Evolutionary conservation across 129 eudicot genomes (phyloP), one percentile per base, ranked within the genome.

Genomic region (Ambrosia trifida): DNA sequence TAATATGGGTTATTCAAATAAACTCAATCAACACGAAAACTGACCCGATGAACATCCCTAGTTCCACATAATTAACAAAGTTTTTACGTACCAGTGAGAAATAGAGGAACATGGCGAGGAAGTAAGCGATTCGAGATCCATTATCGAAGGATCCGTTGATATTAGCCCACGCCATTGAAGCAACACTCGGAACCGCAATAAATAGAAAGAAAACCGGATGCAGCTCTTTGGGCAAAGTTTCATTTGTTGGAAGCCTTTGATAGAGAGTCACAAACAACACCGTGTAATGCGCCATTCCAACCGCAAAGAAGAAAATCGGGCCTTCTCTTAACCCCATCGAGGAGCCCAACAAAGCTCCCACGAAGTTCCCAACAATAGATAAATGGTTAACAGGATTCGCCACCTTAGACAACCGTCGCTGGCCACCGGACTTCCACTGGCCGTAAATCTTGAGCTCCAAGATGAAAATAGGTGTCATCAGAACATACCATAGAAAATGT

Each of bases 401-500:
- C 83, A 90, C 95, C 76, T 90, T 90, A 2, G 97, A 90, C 43
- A 90, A 85, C 79, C 91, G 68, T 47, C 95, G 32, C 54, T 83
- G 86, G 8, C 97, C 97, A 46, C 97, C 95, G 0, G 97, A 90
- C 95, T 87, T 90, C 97, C 97, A 90, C 47, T 90, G 97, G 4
- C 97, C 97, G 70, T 90, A 90, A 18, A 90, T 85, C 76, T 90
- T 87, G 24, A 90, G 80, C 84, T 90, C 95, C 7, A 87, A 75
- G 33, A 67, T 44, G 20, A 87, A 76, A 31, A 90, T 73, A 5
- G 95, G 95, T 2, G 88, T 36, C 97, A 87, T 90, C 3, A 90
- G 81, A 54, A 81, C 20, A 50, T 90, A 87, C 97, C 97, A 90
- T 1, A 87, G 30, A 32, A 81, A 64, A 2, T 62, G 65, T 3